Base-by-base conservation (phyloP, 2,329 filamentous ascomycete genomes). In the Penicillium sclerotigenum region DNA sequence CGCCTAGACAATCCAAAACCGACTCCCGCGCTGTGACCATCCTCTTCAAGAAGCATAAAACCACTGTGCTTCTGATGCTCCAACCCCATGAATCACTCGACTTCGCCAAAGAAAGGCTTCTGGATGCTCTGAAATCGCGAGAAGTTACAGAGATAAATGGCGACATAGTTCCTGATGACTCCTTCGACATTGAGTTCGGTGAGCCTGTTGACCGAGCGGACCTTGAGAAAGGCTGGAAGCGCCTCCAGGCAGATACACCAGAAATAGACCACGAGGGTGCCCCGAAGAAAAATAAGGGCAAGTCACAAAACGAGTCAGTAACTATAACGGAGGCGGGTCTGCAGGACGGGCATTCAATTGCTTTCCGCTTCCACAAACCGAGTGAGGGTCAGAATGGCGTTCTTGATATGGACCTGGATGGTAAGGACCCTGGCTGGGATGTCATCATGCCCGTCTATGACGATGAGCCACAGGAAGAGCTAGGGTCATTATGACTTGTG, bases 31-130 rank as follows among this genome's bases (percentile, higher is more conserved):
- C 81, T 62, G 79, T 83, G 65, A 89, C 87, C 10, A 76, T 92
- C 53, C 82, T 86, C 57, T 85, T 92, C 75, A 91, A 90, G 72
- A 82, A 88, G 70, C 85, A 87, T 68, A 83, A 84, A 56, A 83
- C 86, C 65, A 91, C 87, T 4, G 79, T 91, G 61, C 83, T 89
- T 65, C 78, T 91, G 56, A 86, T 88, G 59, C 80, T 87, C 43
- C 80, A 84, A 37, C 76, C 84, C 5, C 75, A 81, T 14, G 80
- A 81, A 37, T 73, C 84, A 11, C 83, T 90, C 66, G 73, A 78
- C 16, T 72, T 77, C 1, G 75, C 89, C 56, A 84, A 84, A 54
- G 64, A 77, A 18, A 80, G 84, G 20, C 81, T 92, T 2, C 73
- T 89, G 18, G 72, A 77, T 0, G 75, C 84, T 11, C 74, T 91